Percentiles rank a stretch among this genome's conserved stretches.
Conservation (phyloP, 2,329 filamentous ascomycete genomes). For the Ophiostoma perfectum region DNA sequence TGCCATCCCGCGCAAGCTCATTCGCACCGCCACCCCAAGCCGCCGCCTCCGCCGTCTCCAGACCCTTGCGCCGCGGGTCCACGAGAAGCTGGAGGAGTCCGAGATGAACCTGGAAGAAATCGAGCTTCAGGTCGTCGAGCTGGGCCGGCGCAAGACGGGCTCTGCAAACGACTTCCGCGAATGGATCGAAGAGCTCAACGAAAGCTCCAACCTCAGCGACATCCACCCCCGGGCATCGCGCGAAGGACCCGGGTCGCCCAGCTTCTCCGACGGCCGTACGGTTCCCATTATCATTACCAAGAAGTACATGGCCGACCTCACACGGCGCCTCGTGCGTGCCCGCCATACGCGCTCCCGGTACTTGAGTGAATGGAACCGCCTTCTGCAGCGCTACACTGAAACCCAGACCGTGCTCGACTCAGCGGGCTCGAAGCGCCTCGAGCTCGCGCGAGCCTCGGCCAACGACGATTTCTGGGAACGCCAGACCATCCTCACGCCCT, state of each 20-base stretch:
- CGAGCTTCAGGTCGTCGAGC: slow-evolving; percentile 71
- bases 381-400: slow-evolving; percentile 68
- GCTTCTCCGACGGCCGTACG: slow-evolving; percentile 35
- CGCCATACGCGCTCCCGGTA: slow-evolving; percentile 80
- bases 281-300: slow-evolving; percentile 84
- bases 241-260: slow-evolving; percentile 17
- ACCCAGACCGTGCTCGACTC: slow-evolving; percentile 82
- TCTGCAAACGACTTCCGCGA: slow-evolving; percentile 72
- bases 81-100: slow-evolving; percentile 84
- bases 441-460: slow-evolving; percentile 58
- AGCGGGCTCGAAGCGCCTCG: slow-evolving; percentile 70
- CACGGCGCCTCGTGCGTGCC: slow-evolving; percentile 72
- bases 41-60: slow-evolving; percentile 71
- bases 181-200: slow-evolving; percentile 92
- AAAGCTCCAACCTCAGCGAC: slow-evolving; percentile 51
- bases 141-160: slow-evolving; percentile 74
- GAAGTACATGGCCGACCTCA: slow-evolving; percentile 86
- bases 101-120: slow-evolving; percentile 72
- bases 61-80: slow-evolving; percentile 68
- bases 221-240: slow-evolving; percentile 31
- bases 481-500: slow-evolving; percentile 65
- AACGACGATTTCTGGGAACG: slow-evolving; percentile 51
- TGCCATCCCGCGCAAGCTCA: slow-evolving; percentile 75
- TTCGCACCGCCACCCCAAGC: slow-evolving; percentile 72
- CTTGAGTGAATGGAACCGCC: slow-evolving; percentile 74